A percentile compares a stretch with the other conserved stretches of the same genome.
Conservation (phyloP, 2,329 filamentous ascomycete species). For the Cladosporium colombiae region DNA sequence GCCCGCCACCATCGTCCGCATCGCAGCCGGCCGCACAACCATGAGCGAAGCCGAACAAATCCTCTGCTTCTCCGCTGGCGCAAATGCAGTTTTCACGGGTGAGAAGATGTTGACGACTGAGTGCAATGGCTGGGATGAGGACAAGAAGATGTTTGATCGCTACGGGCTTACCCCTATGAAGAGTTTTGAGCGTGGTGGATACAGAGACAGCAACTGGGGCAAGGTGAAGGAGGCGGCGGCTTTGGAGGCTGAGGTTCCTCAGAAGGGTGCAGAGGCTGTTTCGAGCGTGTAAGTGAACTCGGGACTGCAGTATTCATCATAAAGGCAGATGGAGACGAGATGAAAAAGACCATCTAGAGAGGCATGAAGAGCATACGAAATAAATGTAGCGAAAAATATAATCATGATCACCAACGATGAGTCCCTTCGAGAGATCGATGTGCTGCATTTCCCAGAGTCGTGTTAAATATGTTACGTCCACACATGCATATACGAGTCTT, state of each 20-base stretch:
- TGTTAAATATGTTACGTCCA: not conserved
- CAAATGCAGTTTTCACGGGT: conserved; percentile 92
- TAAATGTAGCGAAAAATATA: not conserved
- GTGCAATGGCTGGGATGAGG: conserved; percentile 88
- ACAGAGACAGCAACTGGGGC: conserved; percentile 34
- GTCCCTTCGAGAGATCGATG: not conserved
- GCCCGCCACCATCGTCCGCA: conserved; percentile 80
- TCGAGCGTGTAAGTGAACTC: not conserved
- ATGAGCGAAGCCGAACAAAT: conserved; percentile 89
- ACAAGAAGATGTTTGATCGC: conserved; percentile 76
- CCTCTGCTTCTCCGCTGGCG: conserved; percentile 84
- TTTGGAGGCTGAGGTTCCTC: not conserved
- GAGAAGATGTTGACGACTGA: conserved; percentile 96
- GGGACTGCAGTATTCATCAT: conserved; percentile 2
- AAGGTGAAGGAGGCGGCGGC: conserved; percentile 27
- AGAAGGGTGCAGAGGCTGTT: not conserved
- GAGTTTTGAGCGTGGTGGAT: conserved; percentile 39
- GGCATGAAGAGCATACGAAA: not conserved
- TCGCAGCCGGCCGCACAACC: conserved; percentile 80
- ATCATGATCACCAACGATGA: not conserved
- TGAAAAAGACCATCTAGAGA: not conserved
- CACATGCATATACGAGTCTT: not conserved
- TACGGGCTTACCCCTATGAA: conserved; percentile 82
- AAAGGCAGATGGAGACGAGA: not conserved
- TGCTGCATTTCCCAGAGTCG: not conserved